Evolutionary conservation across 495 filamentous ascomycete species (phyloP).

Genomic region (Daldinia childiae): DNA sequence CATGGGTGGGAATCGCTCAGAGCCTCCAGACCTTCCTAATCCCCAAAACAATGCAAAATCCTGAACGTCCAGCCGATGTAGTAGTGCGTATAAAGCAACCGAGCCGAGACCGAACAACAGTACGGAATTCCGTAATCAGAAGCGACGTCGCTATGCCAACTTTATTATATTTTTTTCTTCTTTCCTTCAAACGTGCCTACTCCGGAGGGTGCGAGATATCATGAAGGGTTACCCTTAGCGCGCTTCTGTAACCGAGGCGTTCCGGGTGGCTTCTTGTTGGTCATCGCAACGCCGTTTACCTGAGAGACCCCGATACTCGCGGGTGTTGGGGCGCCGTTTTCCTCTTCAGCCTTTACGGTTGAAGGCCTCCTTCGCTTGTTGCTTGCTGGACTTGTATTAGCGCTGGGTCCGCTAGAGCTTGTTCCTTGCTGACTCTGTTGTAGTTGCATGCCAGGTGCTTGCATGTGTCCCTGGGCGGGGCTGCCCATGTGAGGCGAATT

Average conservation of each 20-base stretch:
- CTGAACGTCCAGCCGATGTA: slow-evolving; percentile 42
- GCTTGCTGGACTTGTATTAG: slow-evolving; percentile 85
- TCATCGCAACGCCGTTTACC: slow-evolving; percentile 54
- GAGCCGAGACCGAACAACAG: slow-evolving; percentile 34
- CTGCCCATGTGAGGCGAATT: slow-evolving; percentile 68
- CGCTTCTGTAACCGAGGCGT: slow-evolving; percentile 60
- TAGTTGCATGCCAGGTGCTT: slow-evolving; percentile 72
- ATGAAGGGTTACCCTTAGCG: slow-evolving; percentile 53
- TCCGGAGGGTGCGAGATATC: background rate
- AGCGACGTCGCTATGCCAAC: slow-evolving; percentile 35
- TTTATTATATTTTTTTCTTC: slow-evolving; percentile 6
- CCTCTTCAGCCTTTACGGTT: slow-evolving; percentile 78
- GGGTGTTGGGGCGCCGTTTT: slow-evolving; percentile 61
- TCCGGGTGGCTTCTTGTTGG: slow-evolving; percentile 51
- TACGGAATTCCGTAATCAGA: slow-evolving; percentile 37
- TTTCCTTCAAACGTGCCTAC: background rate
- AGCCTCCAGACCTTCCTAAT: slow-evolving; percentile 31
- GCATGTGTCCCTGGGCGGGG: slow-evolving; percentile 67
- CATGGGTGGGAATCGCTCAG: slow-evolving; percentile 41
- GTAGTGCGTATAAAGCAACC: slow-evolving; percentile 36
- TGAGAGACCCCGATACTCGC: slow-evolving; percentile 52
- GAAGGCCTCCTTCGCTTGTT: slow-evolving; percentile 80
- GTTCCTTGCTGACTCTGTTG: slow-evolving; percentile 79
- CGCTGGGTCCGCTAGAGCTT: slow-evolving; percentile 75
- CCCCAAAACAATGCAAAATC: slow-evolving; percentile 39